Conservation (phyloP, 2,329 filamentous ascomycete genomes). For the Trichocomaceae sp. region DNA sequence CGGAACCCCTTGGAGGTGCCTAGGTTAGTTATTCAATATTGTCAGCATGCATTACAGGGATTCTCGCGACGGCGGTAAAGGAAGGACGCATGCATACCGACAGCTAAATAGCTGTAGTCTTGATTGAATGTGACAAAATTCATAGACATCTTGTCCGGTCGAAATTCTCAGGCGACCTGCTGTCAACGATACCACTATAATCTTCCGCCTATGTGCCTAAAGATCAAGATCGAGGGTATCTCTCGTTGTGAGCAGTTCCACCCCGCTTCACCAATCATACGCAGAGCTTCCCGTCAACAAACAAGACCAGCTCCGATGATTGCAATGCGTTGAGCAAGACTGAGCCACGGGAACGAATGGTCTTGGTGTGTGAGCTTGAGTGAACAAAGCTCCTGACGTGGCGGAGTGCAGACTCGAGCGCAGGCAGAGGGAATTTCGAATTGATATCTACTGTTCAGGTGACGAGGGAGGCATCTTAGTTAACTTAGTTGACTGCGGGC, state of each 20-base stretch:
- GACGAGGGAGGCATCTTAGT: not conserved
- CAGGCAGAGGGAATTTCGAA: conserved; percentile 3
- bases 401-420: not conserved
- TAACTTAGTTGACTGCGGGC: too few species aligned
- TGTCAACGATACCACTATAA: not conserved
- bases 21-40: conserved; percentile 29
- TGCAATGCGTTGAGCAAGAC: not conserved
- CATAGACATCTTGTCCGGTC: conserved; percentile 56
- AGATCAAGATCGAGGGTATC: not conserved
- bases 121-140: conserved; percentile 99
- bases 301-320: not conserved
- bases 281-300: conserved; percentile 7
- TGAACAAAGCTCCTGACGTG: not conserved
- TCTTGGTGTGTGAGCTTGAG: not conserved
- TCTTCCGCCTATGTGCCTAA: not conserved
- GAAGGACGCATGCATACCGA: conserved; percentile 55
- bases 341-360: not conserved
- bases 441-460: conserved; percentile 7
- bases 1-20: conserved; percentile 91
- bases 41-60: not conserved
- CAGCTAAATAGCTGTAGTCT: conserved; percentile 93
- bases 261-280: conserved; percentile 16
- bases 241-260: not conserved
- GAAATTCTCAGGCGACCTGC: not conserved
- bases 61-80: not conserved